Evolutionary conservation across 2,329 filamentous ascomycete genomes (phyloP).

Genomic region (Graphilbum sp.): DNA sequence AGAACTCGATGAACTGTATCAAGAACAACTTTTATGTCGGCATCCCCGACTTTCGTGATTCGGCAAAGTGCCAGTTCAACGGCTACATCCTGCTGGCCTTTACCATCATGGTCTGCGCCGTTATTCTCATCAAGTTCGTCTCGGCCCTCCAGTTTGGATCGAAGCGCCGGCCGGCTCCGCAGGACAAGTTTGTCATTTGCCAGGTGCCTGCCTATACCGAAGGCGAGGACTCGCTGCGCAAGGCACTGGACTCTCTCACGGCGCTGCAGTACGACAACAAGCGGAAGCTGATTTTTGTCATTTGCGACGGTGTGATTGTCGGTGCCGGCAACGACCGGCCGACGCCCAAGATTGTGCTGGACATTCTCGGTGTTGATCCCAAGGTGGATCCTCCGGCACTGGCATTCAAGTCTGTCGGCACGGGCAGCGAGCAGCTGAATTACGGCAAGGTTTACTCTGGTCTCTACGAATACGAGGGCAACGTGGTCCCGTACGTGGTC

Average conservation of each 20-base stretch:
- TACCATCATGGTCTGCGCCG: slow-evolving; percentile 63
- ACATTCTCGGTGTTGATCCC: slow-evolving; percentile 92
- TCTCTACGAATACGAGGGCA: slow-evolving; percentile 92
- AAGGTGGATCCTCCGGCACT: slow-evolving; percentile 91
- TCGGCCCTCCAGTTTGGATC: slow-evolving; percentile 86
- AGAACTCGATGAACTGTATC: slow-evolving; percentile 63
- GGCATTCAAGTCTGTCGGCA: slow-evolving; percentile 83
- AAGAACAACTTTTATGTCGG: slow-evolving; percentile 73
- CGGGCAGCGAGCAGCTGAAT: slow-evolving; percentile 83
- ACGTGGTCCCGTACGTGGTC: slow-evolving; percentile 91
- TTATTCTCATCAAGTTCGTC: slow-evolving; percentile 80
- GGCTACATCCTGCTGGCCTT: slow-evolving; percentile 82
- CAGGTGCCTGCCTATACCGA: slow-evolving; percentile 97
- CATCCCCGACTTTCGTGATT: slow-evolving; percentile 67
- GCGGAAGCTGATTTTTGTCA: slow-evolving; percentile 86
- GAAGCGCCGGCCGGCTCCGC: slow-evolving; percentile 72
- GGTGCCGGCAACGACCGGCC: slow-evolving; percentile 91
- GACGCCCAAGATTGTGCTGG: slow-evolving; percentile 92
- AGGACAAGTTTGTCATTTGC: slow-evolving; percentile 98
- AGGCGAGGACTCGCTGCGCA: slow-evolving; percentile 85
- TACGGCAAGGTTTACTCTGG: slow-evolving; percentile 98
- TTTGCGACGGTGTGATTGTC: slow-evolving; percentile 95
- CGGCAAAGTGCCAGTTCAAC: slow-evolving; percentile 65
- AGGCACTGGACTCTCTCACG: slow-evolving; percentile 86
- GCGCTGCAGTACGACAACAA: slow-evolving; percentile 97